phyloP scores from a whole-genome alignment of 306 rosid genomes.

The Prunus fruticosa region DNA sequence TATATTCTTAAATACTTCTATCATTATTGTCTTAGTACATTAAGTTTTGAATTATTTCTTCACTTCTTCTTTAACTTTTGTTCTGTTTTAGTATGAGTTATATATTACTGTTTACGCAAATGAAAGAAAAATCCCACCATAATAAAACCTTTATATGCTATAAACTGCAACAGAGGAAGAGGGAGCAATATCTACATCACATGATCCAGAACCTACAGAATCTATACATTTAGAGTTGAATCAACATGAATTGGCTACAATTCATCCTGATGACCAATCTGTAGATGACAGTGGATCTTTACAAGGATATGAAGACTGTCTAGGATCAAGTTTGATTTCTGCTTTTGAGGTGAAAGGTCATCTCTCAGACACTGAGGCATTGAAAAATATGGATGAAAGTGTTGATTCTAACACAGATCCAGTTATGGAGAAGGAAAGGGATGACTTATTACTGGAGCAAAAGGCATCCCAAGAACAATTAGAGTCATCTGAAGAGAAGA shows the following conservation, averaged over 20 bases:
- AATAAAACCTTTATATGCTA: neutral
- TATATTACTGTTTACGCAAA: neutral
- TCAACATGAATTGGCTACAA: slow-evolving; percentile 26
- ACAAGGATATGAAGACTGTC: slow-evolving; percentile 17
- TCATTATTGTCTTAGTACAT: neutral
- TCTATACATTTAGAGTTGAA: slow-evolving; percentile 7
- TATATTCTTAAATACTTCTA: neutral
- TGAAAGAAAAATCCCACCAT: neutral
- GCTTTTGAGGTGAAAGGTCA: neutral
- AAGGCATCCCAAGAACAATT: slow-evolving; percentile 23
- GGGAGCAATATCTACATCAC: slow-evolving; percentile 18
- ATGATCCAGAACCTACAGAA: slow-evolving; percentile 35
- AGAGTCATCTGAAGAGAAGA: neutral
- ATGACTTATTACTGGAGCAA: slow-evolving; percentile 25
- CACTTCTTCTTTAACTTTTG: neutral
- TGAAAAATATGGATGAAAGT: neutral
- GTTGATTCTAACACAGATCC: slow-evolving; percentile 14
- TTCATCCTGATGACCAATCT: slow-evolving; percentile 29
- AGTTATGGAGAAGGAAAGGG: slow-evolving; percentile 22
- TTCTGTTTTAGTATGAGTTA: neutral
- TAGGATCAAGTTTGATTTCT: slow-evolving; percentile 10
- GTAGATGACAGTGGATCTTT: slow-evolving; percentile 19
- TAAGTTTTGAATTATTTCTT: neutral
- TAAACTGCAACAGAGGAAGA: slow-evolving; percentile 42
- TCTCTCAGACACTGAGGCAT: slow-evolving; percentile 6